These are phyloP conservation scores for Linnemannia elongata DNA, from an alignment of 192 early-diverging fungal species.

Conservation along the genomic window DNA sequence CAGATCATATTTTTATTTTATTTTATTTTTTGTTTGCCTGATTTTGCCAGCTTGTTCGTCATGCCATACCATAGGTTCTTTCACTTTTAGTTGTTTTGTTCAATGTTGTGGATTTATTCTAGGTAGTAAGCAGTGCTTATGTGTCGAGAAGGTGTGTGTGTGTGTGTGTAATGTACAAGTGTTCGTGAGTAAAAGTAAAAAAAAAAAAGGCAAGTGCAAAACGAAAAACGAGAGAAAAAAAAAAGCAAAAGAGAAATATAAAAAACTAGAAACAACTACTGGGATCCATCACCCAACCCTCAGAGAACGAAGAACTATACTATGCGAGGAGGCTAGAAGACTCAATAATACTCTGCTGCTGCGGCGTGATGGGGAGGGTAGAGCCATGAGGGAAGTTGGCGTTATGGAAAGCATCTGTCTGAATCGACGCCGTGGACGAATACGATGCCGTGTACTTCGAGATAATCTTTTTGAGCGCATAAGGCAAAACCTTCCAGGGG, in stretches of 20 bases:
- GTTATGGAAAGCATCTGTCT: conserved; percentile 56
- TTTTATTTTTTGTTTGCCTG: too few species aligned
- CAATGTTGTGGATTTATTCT: not conserved
- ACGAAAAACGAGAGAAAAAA: conserved; percentile 9
- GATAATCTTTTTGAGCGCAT: conserved; percentile 84
- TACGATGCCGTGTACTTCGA: conserved; percentile 77
- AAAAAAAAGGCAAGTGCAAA: not conserved
- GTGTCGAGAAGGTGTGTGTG: not conserved
- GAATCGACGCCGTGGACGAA: conserved; percentile 59
- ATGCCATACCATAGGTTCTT: too few species aligned
- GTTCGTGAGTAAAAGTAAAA: not conserved
- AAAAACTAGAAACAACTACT: not conserved
- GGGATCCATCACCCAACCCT: not conserved
- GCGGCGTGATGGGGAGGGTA: conserved; percentile 46
- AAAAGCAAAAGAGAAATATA: conserved; percentile 14
- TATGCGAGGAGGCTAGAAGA: conserved; percentile 36
- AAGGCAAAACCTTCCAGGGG: conserved; percentile 68
- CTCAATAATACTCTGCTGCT: conserved; percentile 44
- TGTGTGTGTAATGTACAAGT: not conserved
- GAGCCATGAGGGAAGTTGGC: conserved; percentile 52
- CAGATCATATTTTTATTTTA: too few species aligned
- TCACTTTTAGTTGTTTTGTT: not conserved
- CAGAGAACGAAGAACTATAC: not conserved
- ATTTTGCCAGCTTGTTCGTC: too few species aligned
- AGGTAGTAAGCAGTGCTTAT: not conserved